Base-by-base conservation (phyloP, 805 yeast species). In the Wickerhamiella qilinensis region DNA sequence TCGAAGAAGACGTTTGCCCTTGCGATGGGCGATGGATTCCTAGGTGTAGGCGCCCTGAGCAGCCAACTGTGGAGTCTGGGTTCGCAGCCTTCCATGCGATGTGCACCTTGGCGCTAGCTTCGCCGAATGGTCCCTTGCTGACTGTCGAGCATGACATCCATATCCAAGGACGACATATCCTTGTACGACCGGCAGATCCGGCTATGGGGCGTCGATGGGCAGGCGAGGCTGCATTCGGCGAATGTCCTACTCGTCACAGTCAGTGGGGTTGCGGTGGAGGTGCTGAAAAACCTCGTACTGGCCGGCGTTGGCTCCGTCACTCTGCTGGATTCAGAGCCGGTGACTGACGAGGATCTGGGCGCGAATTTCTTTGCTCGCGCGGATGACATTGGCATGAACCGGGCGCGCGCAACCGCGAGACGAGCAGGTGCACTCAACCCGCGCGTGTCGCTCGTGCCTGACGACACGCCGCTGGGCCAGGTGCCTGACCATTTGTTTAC, bases 161-260 rank as follows among this genome's bases (percentile, higher is more conserved):
- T 39, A 31, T 39, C 42, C 4, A 35, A 30, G 20, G 42, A 39
- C 18, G 42, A 35, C 8, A 35, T 30, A 12, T 24, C 38, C 16
- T 33, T 37, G 6, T 88, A 88, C 54, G 98, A 88, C 58, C 71
- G 98, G 42, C 98, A 88, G 58, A 86, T 88, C 45, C 63, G 98
- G 45, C 66, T 88, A 17, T 88, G 98, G 98, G 98, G 98, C 2
- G 65, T 91, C 53, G 93, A 81, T 24, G 93, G 96, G 3, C 98
- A 88, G 56, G 67, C 73, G 30, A 57, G 71, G 33, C 71, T 88
- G 63, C 68, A 91, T 28, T 70, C 75, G 16, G 77, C 95, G 6
- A 69, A 69, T 33, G 66, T 88, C 3, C 60, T 86, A 33, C 50
- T 91, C 32, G 64, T 88, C 35, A 78, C 80, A 44, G 49, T 84